Percentiles rank a stretch among this genome's conserved stretches.
Evolutionary conservation across 1,139 yeast species (phyloP).

Genomic region (Blastobotrys niveus): DNA sequence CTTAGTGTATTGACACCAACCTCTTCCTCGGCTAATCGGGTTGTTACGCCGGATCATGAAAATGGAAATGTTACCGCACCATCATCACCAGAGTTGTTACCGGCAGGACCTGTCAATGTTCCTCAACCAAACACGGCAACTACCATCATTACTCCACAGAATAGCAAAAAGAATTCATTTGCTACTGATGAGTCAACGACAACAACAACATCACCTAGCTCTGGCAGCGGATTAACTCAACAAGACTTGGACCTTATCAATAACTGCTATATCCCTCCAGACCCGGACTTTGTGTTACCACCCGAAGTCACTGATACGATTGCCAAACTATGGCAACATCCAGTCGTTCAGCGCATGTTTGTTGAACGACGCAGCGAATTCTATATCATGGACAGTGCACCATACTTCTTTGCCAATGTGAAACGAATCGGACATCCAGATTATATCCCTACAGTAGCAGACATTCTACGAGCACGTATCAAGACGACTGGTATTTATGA

Average conservation of each 20-base stretch:
- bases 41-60: constrained; percentile 4
- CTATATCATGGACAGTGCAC: constrained; percentile 82
- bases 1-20: constrained; percentile 16
- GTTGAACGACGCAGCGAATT: constrained; percentile 64
- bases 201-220: background rate
- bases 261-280: constrained; percentile 28
- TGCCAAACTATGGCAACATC: constrained; percentile 47
- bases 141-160: background rate
- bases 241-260: constrained; percentile 24
- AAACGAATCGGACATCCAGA: constrained; percentile 54
- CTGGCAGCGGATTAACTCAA: constrained; percentile 13
- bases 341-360: constrained; percentile 54
- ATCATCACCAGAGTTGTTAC: background rate
- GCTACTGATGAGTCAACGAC: background rate
- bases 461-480: constrained; percentile 79
- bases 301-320: constrained; percentile 28
- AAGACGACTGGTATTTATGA: constrained; percentile 92
- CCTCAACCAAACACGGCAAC: background rate
- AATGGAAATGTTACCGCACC: background rate
- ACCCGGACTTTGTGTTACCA: constrained; percentile 30
- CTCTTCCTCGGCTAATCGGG: constrained; percentile 7
- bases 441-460: constrained; percentile 69
- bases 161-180: background rate
- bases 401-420: constrained; percentile 67
- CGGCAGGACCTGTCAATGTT: constrained; percentile 1